Evolutionary conservation across 1,284 basidiomycete species (phyloP), one percentile per base, ranked within the genome.

Genomic region (Malassezia yamatoensis): DNA sequence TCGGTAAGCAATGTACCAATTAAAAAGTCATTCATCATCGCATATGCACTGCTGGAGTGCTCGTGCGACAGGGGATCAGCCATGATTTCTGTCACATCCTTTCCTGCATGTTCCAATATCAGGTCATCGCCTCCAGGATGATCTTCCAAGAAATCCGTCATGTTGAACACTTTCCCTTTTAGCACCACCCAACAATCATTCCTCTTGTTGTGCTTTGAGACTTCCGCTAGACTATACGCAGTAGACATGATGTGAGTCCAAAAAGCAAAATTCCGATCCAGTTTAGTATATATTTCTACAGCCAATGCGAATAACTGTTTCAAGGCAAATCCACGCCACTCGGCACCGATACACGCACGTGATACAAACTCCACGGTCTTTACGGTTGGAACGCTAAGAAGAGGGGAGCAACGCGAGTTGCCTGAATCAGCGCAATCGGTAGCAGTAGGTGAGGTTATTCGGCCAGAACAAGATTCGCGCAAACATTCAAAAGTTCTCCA

Each of bases 41-140:
- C 85, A 74, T 88, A 98, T 0, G 93, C 94, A 5, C 85, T 83
- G 24, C 88, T 84, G 1, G 89, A 91, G 76, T 98, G 94, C n/a
- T 85, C 84, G 76, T 98, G 94, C 68, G 87, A 84, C n/a, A 79
- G 72, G 57, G 81, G 78, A 76, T 94, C 85, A 68, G 81, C 81
- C 93, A 98, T 96, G 59, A 84, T 79, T 16, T 77, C 78, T 35
- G 81, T 85, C 51, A 96, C 81, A 72, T 96, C 89, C 76, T 84
- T 82, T 49, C 90, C 90, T 2, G 87, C 90, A 75, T 85, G 82
- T 49, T 83, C 78, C 15, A 79, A 53, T 55, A 80, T 66, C 51
- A 80, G 71, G 61, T 80, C 79, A 59, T 80, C 79, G 37, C 79
- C 79, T 53, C 79, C 74, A 5, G 72, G 68, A 59, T 80, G 79